These are phyloP conservation scores for Sporisorium scitamineum DNA, from an alignment of 1,284 basidiomycete species.

Conservation along the genomic window DNA sequence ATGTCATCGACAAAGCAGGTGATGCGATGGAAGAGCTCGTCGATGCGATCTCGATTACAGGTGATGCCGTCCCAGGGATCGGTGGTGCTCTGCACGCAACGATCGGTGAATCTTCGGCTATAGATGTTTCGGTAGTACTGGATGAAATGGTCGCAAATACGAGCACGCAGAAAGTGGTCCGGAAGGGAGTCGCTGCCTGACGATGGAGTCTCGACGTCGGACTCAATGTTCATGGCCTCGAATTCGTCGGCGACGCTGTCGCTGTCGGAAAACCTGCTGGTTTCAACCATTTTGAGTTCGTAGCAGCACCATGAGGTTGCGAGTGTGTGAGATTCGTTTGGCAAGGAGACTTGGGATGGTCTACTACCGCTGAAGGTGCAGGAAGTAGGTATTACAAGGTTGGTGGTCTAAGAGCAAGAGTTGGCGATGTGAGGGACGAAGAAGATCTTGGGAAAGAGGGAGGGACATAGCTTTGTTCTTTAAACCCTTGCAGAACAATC, in stretches of 20 bases:
- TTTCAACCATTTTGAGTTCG: background rate
- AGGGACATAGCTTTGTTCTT: background rate
- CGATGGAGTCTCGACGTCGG: background rate
- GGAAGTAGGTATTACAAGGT: too few relatives aligned
- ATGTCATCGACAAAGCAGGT: conserved; percentile 2
- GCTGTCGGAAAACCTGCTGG: background rate
- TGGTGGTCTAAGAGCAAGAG: background rate
- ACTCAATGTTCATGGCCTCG: background rate
- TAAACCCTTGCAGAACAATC: too few relatives aligned
- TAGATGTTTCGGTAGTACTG: background rate
- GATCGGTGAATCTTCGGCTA: background rate
- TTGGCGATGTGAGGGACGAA: background rate
- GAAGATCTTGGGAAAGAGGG: background rate
- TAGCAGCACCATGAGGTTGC: too few relatives aligned
- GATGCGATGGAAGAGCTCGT: conserved; percentile 20
- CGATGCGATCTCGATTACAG: background rate
- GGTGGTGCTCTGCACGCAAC: background rate
- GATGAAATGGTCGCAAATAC: background rate
- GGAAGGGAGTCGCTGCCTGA: too few relatives aligned
- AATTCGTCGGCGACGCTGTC: background rate
- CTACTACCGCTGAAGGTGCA: background rate
- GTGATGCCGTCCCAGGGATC: conserved; percentile 7
- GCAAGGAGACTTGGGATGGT: too few relatives aligned
- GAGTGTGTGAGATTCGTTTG: too few relatives aligned
- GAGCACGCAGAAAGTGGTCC: too few relatives aligned